These are phyloP conservation scores for Cladosporium phlei DNA, from an alignment of 2,329 filamentous ascomycete genomes.

Conservation along the genomic window DNA sequence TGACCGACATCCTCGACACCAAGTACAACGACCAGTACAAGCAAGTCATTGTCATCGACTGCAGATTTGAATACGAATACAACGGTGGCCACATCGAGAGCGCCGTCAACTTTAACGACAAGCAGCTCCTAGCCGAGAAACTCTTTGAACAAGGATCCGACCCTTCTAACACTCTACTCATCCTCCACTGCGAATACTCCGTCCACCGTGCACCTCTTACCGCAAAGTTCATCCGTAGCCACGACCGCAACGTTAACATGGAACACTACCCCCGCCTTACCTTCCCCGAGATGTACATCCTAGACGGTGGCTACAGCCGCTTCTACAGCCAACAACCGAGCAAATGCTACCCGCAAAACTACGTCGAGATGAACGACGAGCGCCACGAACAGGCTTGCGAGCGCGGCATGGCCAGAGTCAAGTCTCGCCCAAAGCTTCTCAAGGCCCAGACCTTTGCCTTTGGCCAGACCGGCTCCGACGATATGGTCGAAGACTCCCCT, in stretches of 20 bases:
- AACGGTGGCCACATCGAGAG: slow-evolving; percentile 91
- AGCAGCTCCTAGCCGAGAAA: slow-evolving; percentile 74
- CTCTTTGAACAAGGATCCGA: slow-evolving; percentile 63
- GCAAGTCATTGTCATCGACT: slow-evolving; percentile 85
- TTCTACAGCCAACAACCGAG: slow-evolving; percentile 77
- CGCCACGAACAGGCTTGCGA: slow-evolving; percentile 91
- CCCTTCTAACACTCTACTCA: slow-evolving; percentile 68
- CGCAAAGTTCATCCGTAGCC: slow-evolving; percentile 86
- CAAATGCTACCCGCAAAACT: slow-evolving; percentile 89
- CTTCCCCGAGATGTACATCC: slow-evolving; percentile 96
- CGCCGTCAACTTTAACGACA: slow-evolving; percentile 95
- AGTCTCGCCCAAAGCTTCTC: slow-evolving; percentile 78
- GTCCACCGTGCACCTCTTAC: slow-evolving; percentile 93
- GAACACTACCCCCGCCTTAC: slow-evolving; percentile 82
- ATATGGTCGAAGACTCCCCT: slow-evolving; percentile 61
- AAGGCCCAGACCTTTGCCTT: slow-evolving; percentile 94
- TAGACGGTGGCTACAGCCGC: slow-evolving; percentile 91
- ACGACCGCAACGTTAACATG: slow-evolving; percentile 79
- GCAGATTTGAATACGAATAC: slow-evolving; percentile 98
- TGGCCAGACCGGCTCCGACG: slow-evolving; percentile 59
- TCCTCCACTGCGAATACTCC: slow-evolving; percentile 98
- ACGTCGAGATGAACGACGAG: slow-evolving; percentile 92
- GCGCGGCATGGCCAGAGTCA: slow-evolving; percentile 87
- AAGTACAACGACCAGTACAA: slow-evolving; percentile 72
- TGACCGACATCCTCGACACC: slow-evolving; percentile 83